phyloP scores from a whole-genome alignment of 176 grass and related monocot species.

The Aegilops sharonensis region DNA sequence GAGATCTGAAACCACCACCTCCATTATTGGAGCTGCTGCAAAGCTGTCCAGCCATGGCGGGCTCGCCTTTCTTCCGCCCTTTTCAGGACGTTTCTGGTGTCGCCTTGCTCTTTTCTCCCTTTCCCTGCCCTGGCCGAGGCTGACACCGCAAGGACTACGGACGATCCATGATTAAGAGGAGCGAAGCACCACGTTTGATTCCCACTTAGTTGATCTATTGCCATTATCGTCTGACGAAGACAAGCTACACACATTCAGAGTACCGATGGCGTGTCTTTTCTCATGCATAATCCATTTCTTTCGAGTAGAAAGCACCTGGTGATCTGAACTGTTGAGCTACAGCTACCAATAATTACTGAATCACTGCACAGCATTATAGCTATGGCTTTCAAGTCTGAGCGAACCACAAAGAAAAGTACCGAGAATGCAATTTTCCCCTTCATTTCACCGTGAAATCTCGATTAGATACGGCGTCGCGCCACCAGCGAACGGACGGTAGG shows the following conservation, averaged over 20 bases:
- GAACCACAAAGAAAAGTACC: not conserved
- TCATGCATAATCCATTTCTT: no score
- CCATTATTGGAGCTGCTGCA: constrained; percentile 31
- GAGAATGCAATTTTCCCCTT: no score
- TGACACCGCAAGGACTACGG: constrained; percentile 14
- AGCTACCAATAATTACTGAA: no score
- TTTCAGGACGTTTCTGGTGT: constrained; percentile 16
- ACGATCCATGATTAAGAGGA: not conserved
- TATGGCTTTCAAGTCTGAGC: no score
- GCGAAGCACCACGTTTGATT: not conserved
- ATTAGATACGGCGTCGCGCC: no score
- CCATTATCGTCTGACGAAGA: not conserved
- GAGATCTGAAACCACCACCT: constrained; percentile 29
- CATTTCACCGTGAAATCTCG: not conserved
- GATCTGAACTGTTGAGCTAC: no score
- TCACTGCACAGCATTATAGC: no score
- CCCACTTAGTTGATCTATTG: not conserved
- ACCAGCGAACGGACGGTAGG: not conserved
- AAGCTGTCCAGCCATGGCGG: constrained; percentile 22
- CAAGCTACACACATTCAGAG: not conserved
- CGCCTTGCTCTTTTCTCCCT: not conserved
- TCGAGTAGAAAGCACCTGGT: no score
- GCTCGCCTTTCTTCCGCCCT: not conserved
- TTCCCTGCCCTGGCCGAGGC: not conserved
- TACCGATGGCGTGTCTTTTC: no score